phyloP scores from a whole-genome alignment of 768 basidiomycete species.

The Pleurotus cornucopiae region DNA sequence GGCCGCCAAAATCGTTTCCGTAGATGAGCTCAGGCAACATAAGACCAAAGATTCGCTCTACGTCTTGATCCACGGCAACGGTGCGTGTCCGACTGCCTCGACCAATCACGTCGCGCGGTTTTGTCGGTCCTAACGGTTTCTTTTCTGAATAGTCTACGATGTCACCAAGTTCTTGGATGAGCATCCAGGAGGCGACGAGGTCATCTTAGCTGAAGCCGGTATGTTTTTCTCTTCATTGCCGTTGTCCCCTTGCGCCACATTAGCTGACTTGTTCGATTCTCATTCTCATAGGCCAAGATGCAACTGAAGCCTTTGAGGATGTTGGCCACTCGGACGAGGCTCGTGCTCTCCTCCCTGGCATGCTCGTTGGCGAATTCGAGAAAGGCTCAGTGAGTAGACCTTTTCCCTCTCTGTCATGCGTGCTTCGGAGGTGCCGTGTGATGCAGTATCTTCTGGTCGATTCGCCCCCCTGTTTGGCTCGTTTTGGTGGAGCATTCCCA shows the following conservation, averaged over 20 bases:
- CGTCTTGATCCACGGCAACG: constrained; percentile 82
- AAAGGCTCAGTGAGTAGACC: constrained; percentile 50
- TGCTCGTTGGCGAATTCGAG: constrained; percentile 83
- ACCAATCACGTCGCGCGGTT: constrained; percentile 30
- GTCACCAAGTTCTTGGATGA: constrained; percentile 93
- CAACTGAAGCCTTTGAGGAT: constrained; percentile 98
- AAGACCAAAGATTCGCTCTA: constrained; percentile 72
- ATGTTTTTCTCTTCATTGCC: constrained; percentile 28
- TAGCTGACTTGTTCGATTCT: constrained; percentile 7
- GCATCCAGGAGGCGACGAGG: constrained; percentile 99
- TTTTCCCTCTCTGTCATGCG: constrained; percentile 6
- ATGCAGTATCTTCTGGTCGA: constrained; percentile 8
- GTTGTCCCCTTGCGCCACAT: constrained; percentile 5
- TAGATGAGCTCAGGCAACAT: constrained; percentile 78
- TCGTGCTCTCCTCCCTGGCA: constrained; percentile 71
- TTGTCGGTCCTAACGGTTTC: constrained; percentile 19
- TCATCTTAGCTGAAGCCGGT: constrained; percentile 90
- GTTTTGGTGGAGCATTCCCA: too few relatives aligned
- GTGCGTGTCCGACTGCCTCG: constrained; percentile 31
- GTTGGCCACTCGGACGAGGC: constrained; percentile 99
- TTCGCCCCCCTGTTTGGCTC: not conserved
- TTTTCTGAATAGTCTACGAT: constrained; percentile 71
- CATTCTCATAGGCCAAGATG: constrained; percentile 71
- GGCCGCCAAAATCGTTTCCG: constrained; percentile 53
- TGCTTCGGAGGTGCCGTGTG: constrained; percentile 1